phyloP scores from a whole-genome alignment of 306 rosid genomes.

The Trifolium repens region DNA sequence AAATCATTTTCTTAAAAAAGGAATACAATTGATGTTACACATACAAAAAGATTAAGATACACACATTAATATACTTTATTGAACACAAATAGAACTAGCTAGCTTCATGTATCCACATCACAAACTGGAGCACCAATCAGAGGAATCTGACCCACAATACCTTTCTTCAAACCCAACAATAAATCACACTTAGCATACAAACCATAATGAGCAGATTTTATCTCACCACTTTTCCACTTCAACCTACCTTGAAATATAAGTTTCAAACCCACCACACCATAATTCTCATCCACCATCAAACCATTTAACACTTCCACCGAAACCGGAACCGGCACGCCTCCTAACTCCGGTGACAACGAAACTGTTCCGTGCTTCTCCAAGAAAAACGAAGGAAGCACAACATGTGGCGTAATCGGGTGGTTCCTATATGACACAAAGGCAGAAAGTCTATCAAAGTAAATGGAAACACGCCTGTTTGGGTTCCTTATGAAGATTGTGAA shows the following conservation, averaged over 20 bases:
- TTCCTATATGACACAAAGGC: conserved; percentile 59
- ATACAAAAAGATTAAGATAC: neutral
- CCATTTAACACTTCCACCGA: conserved; percentile 59
- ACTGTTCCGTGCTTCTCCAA: conserved; percentile 53
- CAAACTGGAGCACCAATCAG: conserved; percentile 68
- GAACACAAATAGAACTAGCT: neutral
- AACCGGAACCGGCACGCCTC: conserved; percentile 68
- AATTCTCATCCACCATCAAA: conserved; percentile 54
- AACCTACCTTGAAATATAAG: conserved; percentile 68
- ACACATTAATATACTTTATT: conserved; percentile 9
- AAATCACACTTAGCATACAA: conserved; percentile 71
- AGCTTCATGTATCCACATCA: conserved; percentile 61
- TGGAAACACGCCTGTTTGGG: conserved; percentile 75
- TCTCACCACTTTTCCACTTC: conserved; percentile 72
- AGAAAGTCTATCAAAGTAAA: conserved; percentile 67
- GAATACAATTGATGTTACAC: neutral
- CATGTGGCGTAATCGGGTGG: conserved; percentile 72
- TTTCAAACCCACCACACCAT: conserved; percentile 69
- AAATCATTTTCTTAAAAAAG: neutral
- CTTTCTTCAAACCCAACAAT: conserved; percentile 72
- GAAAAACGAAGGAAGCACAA: conserved; percentile 63
- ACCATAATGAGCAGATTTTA: conserved; percentile 61
- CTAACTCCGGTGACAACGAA: conserved; percentile 68
- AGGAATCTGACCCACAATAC: conserved; percentile 77
- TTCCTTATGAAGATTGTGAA: conserved; percentile 72